phyloP scores from a whole-genome alignment of 2,329 filamentous ascomycete species.

The Chaetomium sp. region DNA sequence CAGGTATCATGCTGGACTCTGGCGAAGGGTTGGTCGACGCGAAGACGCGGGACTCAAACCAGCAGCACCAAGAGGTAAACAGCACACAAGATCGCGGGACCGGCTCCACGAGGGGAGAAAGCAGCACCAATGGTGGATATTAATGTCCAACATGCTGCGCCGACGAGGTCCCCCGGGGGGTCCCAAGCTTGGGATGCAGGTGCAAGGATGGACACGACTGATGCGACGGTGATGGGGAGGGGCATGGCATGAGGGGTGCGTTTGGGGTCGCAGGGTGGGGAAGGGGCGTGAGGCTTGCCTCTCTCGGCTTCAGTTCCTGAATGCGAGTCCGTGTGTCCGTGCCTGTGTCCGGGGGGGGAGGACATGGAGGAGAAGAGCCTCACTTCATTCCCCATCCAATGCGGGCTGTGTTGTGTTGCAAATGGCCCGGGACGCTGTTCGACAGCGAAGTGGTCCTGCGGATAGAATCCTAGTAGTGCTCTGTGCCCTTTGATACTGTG shows the following conservation, averaged over 20 bases:
- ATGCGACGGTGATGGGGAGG: slow-evolving; percentile 37
- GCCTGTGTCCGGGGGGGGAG: slow-evolving; percentile 7
- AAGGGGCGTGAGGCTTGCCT: slow-evolving; percentile 31
- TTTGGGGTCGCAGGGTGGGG: slow-evolving; percentile 32
- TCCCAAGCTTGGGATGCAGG: slow-evolving; percentile 31
- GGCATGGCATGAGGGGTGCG: slow-evolving; percentile 33
- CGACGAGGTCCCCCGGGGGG: slow-evolving; percentile 19
- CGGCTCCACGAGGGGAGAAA: slow-evolving; percentile 19
- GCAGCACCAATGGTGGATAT: slow-evolving; percentile 35
- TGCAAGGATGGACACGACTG: slow-evolving; percentile 35
- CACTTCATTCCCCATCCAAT: background rate
- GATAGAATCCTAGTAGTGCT: background rate
- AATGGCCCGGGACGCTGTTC: background rate
- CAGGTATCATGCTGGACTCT: slow-evolving; percentile 39
- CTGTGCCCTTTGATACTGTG: background rate
- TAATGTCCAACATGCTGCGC: slow-evolving; percentile 32
- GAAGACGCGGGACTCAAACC: slow-evolving; percentile 28
- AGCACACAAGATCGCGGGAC: slow-evolving; percentile 24
- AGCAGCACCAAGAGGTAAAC: slow-evolving; percentile 26
- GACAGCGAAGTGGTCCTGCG: background rate
- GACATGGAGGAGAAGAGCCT: slow-evolving; percentile 6
- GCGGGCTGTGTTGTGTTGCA: slow-evolving; percentile 1
- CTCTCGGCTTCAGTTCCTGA: slow-evolving; percentile 20
- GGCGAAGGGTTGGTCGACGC: slow-evolving; percentile 38
- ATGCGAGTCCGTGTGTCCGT: slow-evolving; percentile 21